These are phyloP conservation scores for Trichoderma arundinaceum DNA, from an alignment of 2,329 filamentous ascomycete genomes.

Conservation along the genomic window DNA sequence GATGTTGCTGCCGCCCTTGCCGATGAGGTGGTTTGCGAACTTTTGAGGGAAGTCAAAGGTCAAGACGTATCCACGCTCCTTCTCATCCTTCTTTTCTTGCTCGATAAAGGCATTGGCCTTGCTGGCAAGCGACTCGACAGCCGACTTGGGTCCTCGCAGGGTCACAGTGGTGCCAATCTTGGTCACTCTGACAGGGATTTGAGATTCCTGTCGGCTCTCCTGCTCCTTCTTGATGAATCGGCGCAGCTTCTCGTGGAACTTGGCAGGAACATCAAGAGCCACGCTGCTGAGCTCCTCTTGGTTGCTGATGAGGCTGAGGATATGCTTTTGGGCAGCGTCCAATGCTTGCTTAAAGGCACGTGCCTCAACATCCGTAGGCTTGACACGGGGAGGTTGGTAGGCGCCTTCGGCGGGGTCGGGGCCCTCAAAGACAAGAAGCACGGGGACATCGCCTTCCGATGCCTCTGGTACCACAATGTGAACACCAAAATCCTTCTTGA, in stretches of 20 bases:
- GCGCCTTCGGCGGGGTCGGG: conserved; percentile 52
- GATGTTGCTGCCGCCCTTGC: conserved; percentile 70
- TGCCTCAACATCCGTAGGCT: conserved; percentile 58
- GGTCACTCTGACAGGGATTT: conserved; percentile 66
- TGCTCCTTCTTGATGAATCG: conserved; percentile 71
- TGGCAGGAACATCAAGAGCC: conserved; percentile 63
- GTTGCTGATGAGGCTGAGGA: conserved; percentile 62
- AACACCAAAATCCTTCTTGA: conserved; percentile 74
- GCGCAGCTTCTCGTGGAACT: conserved; percentile 68
- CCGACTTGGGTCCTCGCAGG: conserved; percentile 76
- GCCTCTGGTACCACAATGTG: conserved; percentile 73
- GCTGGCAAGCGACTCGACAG: conserved; percentile 71
- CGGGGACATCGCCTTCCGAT: conserved; percentile 61
- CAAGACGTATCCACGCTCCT: conserved; percentile 85
- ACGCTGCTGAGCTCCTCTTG: conserved; percentile 60
- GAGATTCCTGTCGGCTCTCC: conserved; percentile 58
- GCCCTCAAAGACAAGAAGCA: conserved; percentile 78
- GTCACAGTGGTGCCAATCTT: conserved; percentile 67
- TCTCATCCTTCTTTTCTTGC: conserved; percentile 89
- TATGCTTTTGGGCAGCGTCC: conserved; percentile 61
- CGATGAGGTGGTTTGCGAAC: conserved; percentile 83
- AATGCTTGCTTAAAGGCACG: conserved; percentile 61
- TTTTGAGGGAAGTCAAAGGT: conserved; percentile 95
- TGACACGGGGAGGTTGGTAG: conserved; percentile 61
- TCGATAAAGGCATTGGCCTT: conserved; percentile 82